A percentile compares a stretch with the other conserved stretches of the same genome.
Conservation (phyloP, 345 rosid genomes). For the Adansonia digitata region DNA sequence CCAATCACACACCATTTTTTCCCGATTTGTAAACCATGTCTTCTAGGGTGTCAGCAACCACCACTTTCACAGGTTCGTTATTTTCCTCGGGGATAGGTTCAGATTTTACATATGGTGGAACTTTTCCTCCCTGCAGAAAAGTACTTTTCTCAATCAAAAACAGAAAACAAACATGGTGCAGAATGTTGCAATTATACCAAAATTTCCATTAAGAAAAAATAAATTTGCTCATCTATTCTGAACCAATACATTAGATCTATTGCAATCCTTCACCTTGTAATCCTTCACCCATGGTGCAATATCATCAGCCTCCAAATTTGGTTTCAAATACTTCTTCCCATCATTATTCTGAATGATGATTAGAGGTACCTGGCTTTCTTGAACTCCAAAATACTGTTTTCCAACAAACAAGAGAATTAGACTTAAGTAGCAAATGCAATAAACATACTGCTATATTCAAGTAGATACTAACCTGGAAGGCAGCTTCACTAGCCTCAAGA, state of each 20-base stretch:
- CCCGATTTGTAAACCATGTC: constrained; percentile 72
- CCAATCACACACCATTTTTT: constrained; percentile 57
- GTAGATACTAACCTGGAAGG: constrained; percentile 61
- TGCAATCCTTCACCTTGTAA: constrained; percentile 53
- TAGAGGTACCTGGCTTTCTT: constrained; percentile 79
- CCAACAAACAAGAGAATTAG: constrained; percentile 12
- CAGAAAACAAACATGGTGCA: background rate
- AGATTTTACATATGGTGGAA: constrained; percentile 56
- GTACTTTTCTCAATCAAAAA: constrained; percentile 4
- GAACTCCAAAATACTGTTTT: constrained; percentile 86
- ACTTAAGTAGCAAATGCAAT: background rate
- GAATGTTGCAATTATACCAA: background rate
- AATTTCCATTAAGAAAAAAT: background rate
- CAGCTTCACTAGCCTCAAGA: constrained; percentile 76
- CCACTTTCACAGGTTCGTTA: constrained; percentile 82
- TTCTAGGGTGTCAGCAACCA: constrained; percentile 83
- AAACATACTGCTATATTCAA: background rate
- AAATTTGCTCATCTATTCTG: background rate
- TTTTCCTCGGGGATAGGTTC: constrained; percentile 88
- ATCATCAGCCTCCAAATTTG: constrained; percentile 56
- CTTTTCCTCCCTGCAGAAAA: constrained; percentile 75
- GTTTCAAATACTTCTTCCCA: constrained; percentile 71
- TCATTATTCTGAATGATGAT: constrained; percentile 61
- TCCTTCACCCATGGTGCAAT: constrained; percentile 86
- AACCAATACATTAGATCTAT: background rate